Percentiles rank a stretch among this genome's conserved stretches.
These are phyloP conservation scores for Arabidopsis hybrid DNA, from an alignment of 441 rosid species.

Conservation along the genomic window DNA sequence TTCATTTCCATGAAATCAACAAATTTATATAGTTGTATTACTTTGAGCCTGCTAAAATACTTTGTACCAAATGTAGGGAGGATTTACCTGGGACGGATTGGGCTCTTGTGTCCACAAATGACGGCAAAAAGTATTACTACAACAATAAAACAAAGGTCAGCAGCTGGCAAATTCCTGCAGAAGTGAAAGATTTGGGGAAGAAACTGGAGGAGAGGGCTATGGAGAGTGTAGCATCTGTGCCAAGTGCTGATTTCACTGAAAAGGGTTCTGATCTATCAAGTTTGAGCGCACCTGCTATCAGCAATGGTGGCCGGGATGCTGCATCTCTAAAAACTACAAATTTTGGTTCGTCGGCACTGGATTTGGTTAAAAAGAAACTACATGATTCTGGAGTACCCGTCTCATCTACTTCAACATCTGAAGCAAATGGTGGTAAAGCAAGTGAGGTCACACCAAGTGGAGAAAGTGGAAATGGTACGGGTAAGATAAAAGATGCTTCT, in stretches of 20 bases:
- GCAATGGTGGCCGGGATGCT: slow-evolving; percentile 92
- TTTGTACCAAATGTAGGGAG: slow-evolving; percentile 64
- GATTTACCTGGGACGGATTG: slow-evolving; percentile 86
- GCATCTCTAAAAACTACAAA: slow-evolving; percentile 59
- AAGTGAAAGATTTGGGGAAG: slow-evolving; percentile 77
- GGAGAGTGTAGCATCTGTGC: slow-evolving; percentile 55
- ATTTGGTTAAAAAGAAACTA: slow-evolving; percentile 93
- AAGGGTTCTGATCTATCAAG: slow-evolving; percentile 62
- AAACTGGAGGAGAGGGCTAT: slow-evolving; percentile 64
- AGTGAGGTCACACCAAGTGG: slow-evolving; percentile 68
- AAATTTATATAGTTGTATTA: background rate
- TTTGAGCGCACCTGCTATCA: slow-evolving; percentile 86
- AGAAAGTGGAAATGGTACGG: slow-evolving; percentile 71
- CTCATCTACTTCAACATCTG: slow-evolving; percentile 59
- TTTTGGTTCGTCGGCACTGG: slow-evolving; percentile 79
- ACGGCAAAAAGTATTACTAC: slow-evolving; percentile 93
- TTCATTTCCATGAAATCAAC: slow-evolving; percentile 3
- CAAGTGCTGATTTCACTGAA: slow-evolving; percentile 56
- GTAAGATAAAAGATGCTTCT: slow-evolving; percentile 72
- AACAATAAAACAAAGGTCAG: slow-evolving; percentile 91
- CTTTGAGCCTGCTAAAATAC: slow-evolving; percentile 17
- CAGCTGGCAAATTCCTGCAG: slow-evolving; percentile 97
- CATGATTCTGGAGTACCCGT: slow-evolving; percentile 85
- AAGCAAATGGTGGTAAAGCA: slow-evolving; percentile 73
- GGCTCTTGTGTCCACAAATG: slow-evolving; percentile 87